A percentile compares a stretch with the other conserved stretches of the same genome.
These are phyloP conservation scores for Curvularia lunata DNA, from an alignment of 2,329 filamentous ascomycete genomes.

Conservation along the genomic window DNA sequence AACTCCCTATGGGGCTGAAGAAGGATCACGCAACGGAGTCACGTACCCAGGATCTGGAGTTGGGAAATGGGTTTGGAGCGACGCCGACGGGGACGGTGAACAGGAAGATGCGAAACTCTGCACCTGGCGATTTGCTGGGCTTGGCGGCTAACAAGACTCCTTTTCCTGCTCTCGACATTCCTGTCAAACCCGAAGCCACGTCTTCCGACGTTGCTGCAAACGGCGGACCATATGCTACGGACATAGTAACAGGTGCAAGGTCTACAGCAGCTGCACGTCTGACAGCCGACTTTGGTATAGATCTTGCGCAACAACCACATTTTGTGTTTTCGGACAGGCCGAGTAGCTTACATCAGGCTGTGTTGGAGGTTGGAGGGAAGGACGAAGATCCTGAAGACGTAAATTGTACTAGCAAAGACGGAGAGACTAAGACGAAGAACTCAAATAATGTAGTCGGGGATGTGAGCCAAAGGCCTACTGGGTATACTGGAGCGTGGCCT, in stretches of 20 bases:
- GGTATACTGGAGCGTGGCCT: slow-evolving; percentile 9
- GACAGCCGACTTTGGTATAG: background rate
- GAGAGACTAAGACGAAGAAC: background rate
- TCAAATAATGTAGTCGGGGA: background rate
- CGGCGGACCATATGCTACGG: background rate
- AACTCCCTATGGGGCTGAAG: background rate
- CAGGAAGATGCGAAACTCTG: background rate
- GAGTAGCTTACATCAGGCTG: slow-evolving; percentile 5
- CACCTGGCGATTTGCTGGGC: background rate
- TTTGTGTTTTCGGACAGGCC: background rate
- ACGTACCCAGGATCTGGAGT: background rate
- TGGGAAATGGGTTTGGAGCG: slow-evolving; percentile 5
- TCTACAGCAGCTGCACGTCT: background rate
- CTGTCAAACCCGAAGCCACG: background rate
- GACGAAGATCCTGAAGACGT: background rate
- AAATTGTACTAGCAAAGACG: background rate
- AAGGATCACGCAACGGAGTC: background rate
- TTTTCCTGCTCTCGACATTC: background rate
- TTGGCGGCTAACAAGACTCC: background rate
- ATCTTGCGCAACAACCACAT: background rate
- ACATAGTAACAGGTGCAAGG: background rate
- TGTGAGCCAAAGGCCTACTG: background rate
- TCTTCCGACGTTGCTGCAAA: background rate
- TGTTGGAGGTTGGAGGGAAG: background rate
- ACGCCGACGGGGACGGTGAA: background rate